Base-by-base conservation (phyloP, 768 basidiomycete species). In the Suillus spraguei region DNA sequence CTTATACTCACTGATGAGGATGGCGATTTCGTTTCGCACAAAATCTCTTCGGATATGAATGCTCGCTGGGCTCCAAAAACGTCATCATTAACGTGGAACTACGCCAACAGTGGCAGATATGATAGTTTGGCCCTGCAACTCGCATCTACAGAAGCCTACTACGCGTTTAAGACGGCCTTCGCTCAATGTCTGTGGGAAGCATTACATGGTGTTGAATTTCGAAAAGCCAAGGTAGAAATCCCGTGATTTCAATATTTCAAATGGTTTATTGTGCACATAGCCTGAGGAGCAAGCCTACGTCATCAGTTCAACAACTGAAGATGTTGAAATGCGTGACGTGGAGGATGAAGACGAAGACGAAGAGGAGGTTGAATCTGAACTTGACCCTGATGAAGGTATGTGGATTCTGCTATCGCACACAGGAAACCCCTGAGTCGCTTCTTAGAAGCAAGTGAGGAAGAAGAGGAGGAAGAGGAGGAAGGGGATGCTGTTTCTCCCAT, bases 71-170 rank as follows among this genome's bases (percentile, higher is more conserved):
- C 88, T 7, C 74, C 75, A 38, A 84, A 82, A 63, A 82, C 87
- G 72, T 72, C 75, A 54, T 91, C 95, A 4, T 82, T 98, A 69
- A 96, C 95, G 36, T 99, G 97, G 92, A 97, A 95, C 67, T 82
- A 94, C 72, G 72, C 83, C 47, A 80, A 80, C 46, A 82, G 81
- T n/a, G 81, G 82, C 35, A 76, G 76, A 28, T 83, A 86, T 66
- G 85, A 82, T 68, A 92, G 94, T 61, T 99, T 95, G 94, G 87
- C 93, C 28, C 82, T 98, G 65, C 82, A 87, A 63, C 95, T 97
- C 70, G 66, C 71, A 4, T 74, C 78, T 17, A 67, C 79, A 60
- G 86, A 87, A 28, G 80, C 79, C 13, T 96, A 89, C 69, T 73
- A 79, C 22, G 72, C 68, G 6, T 90, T 94, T 75, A 81, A 88